A percentile compares a stretch with the other conserved stretches of the same genome.
phyloP scores from a whole-genome alignment of 441 rosid species.

The Gossypium trilobum region DNA sequence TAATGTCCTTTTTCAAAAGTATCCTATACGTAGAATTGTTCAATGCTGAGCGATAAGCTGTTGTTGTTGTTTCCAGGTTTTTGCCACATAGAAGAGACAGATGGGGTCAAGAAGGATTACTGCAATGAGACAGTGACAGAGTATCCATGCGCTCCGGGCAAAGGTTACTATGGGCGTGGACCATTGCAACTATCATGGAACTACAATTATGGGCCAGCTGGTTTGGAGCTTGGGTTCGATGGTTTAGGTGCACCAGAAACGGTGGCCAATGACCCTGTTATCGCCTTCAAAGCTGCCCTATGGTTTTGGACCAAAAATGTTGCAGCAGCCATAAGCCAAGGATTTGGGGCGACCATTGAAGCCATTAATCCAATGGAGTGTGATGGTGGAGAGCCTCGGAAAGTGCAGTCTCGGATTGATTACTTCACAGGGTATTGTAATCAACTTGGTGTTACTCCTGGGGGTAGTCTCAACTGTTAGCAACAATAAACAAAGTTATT shows the following conservation, averaged over 20 bases:
- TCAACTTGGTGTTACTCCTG: slow-evolving; percentile 47
- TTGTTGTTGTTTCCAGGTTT: slow-evolving; percentile 31
- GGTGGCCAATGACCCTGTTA: slow-evolving; percentile 40
- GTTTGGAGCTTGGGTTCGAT: slow-evolving; percentile 35
- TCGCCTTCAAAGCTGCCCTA: slow-evolving; percentile 46
- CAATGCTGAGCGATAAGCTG: neutral
- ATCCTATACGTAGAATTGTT: neutral
- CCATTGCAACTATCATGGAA: slow-evolving; percentile 62
- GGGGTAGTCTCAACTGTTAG: slow-evolving; percentile 45
- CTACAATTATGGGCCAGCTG: slow-evolving; percentile 48
- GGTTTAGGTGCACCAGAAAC: slow-evolving; percentile 47
- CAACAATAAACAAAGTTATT: neutral
- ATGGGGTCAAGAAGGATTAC: slow-evolving; percentile 36
- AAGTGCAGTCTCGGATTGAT: slow-evolving; percentile 35
- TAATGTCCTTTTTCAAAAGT: neutral
- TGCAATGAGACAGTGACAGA: slow-evolving; percentile 31
- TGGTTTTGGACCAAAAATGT: slow-evolving; percentile 59
- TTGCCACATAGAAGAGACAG: slow-evolving; percentile 44
- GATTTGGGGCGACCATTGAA: slow-evolving; percentile 52
- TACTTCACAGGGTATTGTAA: slow-evolving; percentile 42
- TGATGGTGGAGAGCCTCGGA: slow-evolving; percentile 30
- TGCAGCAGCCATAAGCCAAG: slow-evolving; percentile 39
- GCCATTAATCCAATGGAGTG: slow-evolving; percentile 59
- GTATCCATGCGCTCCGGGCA: slow-evolving; percentile 47
- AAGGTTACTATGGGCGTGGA: slow-evolving; percentile 53